Base-by-base conservation (phyloP, 2,329 filamentous ascomycete genomes). In the Penicillium oxalicum region DNA sequence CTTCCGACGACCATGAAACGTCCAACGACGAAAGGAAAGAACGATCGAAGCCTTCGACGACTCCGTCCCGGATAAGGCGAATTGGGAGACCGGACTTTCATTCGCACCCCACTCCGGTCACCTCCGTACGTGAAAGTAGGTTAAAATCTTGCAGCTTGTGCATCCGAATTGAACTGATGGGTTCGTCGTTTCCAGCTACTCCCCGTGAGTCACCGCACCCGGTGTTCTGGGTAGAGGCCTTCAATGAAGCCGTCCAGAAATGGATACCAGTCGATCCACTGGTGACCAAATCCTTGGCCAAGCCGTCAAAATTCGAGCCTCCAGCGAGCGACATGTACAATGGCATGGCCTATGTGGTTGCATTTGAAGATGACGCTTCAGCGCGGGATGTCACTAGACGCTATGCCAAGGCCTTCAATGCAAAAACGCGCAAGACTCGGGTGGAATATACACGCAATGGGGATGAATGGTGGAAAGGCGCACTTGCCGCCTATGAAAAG, bases 191-290 rank as follows among this genome's bases (percentile, higher is more conserved):
- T 25, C 64, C 66, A 32, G 69, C 69, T 18, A 70, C 63, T 11
- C 78, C 86, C 9, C 77, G 77, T 25, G 88, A 91, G 61, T 91
- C 89, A 0, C 69, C 80, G 0, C 88, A 85, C 60, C 93, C 93
- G 0, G 78, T 97, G 3, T 97, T 90, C 64, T 98, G 93, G 93
- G 85, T 96, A 0, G 93, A 98, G 70, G 84, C 88, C 3, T 87
- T 95, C 55, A 91, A 96, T 54, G 76, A 83, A 45, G 86, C 87
- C 0, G 82, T 89, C 55, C 88, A 96, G 64, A 95, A 89, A 73
- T 98, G 93, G 93, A 81, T 95, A 47, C 80, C 89, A 0, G 81
- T 93, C 34, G 93, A 98, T 64, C 83, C 91, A 0, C 69, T 96
- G 0, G 89, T 93, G 2, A 95, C 91, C 0, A 77, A 81, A 47